phyloP scores from a whole-genome alignment of 257 asterid species.

The Primulina tabacum region DNA sequence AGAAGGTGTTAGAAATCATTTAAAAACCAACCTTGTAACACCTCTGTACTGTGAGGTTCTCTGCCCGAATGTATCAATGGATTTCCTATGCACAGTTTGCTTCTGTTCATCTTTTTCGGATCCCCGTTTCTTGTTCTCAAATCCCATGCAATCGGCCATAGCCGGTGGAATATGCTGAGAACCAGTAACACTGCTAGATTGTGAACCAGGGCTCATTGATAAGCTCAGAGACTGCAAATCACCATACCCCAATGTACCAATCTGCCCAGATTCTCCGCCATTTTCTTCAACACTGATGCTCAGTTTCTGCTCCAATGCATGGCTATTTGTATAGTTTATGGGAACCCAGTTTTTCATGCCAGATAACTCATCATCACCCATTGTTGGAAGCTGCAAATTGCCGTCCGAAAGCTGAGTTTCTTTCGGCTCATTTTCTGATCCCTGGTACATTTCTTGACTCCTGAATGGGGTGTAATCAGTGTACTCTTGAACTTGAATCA shows the following conservation, averaged over 20 bases:
- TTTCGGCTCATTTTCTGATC: conserved; percentile 30
- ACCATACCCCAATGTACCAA: conserved; percentile 56
- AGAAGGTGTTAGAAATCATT: neutral
- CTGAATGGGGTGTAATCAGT: conserved; percentile 41
- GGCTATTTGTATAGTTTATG: conserved; percentile 37
- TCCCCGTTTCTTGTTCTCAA: conserved; percentile 74
- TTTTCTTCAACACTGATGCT: conserved; percentile 33
- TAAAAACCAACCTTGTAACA: conserved; percentile 69
- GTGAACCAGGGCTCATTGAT: conserved; percentile 96
- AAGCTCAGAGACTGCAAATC: conserved; percentile 73
- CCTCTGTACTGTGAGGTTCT: conserved; percentile 96
- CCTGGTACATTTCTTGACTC: conserved; percentile 43
- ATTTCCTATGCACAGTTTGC: conserved; percentile 82
- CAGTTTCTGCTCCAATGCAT: conserved; percentile 40
- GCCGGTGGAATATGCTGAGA: conserved; percentile 51
- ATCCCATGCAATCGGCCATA: conserved; percentile 38
- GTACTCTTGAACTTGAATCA: conserved; percentile 41
- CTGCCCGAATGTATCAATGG: conserved; percentile 93
- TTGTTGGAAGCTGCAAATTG: conserved; percentile 37
- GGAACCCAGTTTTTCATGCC: conserved; percentile 59
- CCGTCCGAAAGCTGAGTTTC: conserved; percentile 28
- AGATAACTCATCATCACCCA: conserved; percentile 40
- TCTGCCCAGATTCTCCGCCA: conserved; percentile 36
- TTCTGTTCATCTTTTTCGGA: conserved; percentile 57
- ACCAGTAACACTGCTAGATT: conserved; percentile 75